A percentile compares a stretch with the other conserved stretches of the same genome.
Conservation (phyloP, 805 yeast species). For the Yamadazyma takamatsuzukensis region DNA sequence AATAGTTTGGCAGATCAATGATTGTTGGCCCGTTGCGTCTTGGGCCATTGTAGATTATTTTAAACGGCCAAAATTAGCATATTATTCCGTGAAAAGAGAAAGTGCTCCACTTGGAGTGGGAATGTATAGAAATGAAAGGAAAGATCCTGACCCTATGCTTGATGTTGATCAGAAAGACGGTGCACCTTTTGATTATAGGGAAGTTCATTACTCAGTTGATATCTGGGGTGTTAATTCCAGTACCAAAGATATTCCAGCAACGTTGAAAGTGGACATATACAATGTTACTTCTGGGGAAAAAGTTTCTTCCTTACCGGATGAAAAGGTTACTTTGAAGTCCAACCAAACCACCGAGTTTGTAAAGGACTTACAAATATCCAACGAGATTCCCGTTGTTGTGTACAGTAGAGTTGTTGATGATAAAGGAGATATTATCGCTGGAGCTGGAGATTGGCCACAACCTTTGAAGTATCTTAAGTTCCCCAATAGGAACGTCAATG, state of each 20-base stretch:
- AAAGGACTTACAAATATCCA: slow-evolving; percentile 13
- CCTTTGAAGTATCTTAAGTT: slow-evolving; percentile 39
- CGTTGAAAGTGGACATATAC: slow-evolving; percentile 23
- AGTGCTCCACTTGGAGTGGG: slow-evolving; percentile 31
- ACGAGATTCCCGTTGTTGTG: slow-evolving; percentile 14
- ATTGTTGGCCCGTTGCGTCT: slow-evolving; percentile 52
- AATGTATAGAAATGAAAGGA: slow-evolving; percentile 21
- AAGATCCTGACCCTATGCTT: slow-evolving; percentile 4
- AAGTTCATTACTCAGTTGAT: slow-evolving; percentile 24
- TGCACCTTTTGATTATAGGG: slow-evolving; percentile 23
- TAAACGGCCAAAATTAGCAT: slow-evolving; percentile 43
- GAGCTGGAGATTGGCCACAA: slow-evolving; percentile 49
- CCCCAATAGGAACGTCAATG: slow-evolving; percentile 20
- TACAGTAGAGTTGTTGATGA: slow-evolving; percentile 12
- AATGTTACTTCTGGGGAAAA: slow-evolving; percentile 29
- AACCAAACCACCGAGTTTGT: slow-evolving; percentile 31
- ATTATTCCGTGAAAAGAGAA: slow-evolving; percentile 46
- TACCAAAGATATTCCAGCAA: slow-evolving; percentile 15
- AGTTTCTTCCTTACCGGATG: slow-evolving; percentile 9
- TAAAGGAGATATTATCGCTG: slow-evolving; percentile 20
- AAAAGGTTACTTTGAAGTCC: slow-evolving; percentile 13
- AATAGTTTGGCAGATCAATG: slow-evolving; percentile 53
- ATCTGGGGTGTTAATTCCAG: slow-evolving; percentile 41
- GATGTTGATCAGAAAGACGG: slow-evolving; percentile 7
- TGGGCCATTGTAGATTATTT: slow-evolving; percentile 48